Evolutionary conservation across 2,329 filamentous ascomycete species (phyloP).

Genomic region (Neonectria sp.): DNA sequence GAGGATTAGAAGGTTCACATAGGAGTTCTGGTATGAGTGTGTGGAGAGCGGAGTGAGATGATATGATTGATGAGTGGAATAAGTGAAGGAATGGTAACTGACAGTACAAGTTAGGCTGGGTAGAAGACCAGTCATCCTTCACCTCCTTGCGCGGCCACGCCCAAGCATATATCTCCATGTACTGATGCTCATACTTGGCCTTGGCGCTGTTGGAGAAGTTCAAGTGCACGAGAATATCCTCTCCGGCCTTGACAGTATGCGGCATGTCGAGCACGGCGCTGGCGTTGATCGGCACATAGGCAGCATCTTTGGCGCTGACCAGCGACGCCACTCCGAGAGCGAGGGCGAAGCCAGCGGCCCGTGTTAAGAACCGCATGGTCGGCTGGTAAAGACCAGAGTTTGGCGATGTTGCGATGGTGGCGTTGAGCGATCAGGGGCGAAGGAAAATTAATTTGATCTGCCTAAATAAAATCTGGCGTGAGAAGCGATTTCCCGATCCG

Average conservation of each 20-base stretch:
- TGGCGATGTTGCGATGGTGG: background rate
- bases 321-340: background rate
- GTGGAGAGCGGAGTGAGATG: background rate
- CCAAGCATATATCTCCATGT: constrained; percentile 17
- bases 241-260: constrained; percentile 5
- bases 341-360: background rate
- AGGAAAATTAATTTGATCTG: background rate
- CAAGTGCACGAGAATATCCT: constrained; percentile 17
- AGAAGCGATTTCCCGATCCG: background rate
- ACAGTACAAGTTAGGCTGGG: constrained; percentile 10
- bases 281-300: constrained; percentile 10
- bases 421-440: background rate
- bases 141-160: constrained; percentile 11
- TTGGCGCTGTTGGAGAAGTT: constrained; percentile 23
- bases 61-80: background rate
- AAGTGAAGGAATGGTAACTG: background rate
- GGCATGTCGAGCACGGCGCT: constrained; percentile 23
- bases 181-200: constrained; percentile 18
- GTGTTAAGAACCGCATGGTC: background rate
- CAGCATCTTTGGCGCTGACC: background rate
- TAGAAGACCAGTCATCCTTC: background rate
- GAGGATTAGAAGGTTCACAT: background rate
- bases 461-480: background rate
- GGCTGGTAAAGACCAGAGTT: background rate
- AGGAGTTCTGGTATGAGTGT: background rate